Evolutionary conservation across 164 flowering plant species (phyloP).

Genomic region (Vitis cinerea): DNA sequence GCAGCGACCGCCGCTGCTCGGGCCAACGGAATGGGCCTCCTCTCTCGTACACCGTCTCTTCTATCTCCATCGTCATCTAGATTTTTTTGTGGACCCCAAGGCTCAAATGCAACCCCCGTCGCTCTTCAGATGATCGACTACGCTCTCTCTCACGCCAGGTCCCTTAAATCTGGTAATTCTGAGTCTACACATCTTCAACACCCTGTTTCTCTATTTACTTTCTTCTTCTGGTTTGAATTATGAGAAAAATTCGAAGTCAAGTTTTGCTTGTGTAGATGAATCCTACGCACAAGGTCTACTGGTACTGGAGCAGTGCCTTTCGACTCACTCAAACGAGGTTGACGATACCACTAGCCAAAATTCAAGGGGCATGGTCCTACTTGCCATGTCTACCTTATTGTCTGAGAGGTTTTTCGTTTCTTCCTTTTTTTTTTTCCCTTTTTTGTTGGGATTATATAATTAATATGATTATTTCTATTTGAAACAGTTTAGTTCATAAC

Average conservation of each 20-base stretch:
- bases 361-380: constrained; percentile 55
- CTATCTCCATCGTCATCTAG: constrained; percentile 13
- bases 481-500: neutral
- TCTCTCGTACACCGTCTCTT: neutral
- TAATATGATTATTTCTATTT: too few species aligned
- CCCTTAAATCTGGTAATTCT: constrained; percentile 59
- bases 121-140: constrained; percentile 74
- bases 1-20: constrained; percentile 11
- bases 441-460: neutral
- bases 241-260: neutral
- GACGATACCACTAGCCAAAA: constrained; percentile 20
- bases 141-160: constrained; percentile 64
- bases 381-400: constrained; percentile 74
- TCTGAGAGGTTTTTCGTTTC: constrained; percentile 54
- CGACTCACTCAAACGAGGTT: constrained; percentile 43
- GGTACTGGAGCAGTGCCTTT: constrained; percentile 80
- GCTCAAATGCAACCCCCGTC: constrained; percentile 41
- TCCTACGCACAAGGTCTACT: constrained; percentile 65
- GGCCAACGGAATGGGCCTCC: neutral
- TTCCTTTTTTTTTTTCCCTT: neutral
- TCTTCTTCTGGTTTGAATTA: neutral
- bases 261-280: constrained; percentile 38
- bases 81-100: constrained; percentile 20
- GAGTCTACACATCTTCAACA: neutral
- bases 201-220: neutral